Evolutionary conservation across 768 basidiomycete species (phyloP), one percentile per base, ranked within the genome.

Genomic region (Boletus subcaerulescens): DNA sequence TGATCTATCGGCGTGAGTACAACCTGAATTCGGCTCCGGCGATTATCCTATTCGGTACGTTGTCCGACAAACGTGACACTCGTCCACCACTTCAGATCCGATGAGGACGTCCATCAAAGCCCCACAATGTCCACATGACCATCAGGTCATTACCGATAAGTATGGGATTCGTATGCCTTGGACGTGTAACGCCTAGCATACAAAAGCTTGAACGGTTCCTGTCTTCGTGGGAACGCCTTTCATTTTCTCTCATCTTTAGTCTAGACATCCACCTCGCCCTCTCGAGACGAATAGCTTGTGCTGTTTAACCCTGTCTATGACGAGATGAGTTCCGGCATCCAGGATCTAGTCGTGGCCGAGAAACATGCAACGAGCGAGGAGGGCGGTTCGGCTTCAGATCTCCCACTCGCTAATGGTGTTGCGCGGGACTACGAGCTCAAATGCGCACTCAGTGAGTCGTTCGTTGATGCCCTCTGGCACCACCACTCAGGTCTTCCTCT

Each of bases 401-500:
- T 45, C 35, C 3, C 47, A 6, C 53, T 44, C 32, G 9, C 29
- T 20, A 58, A 73, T 15, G 72, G 71, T 13, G 68, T 73, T 12
- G 63, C 60, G 7, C 62, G 55, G 15, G 64, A 67, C 32, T 73
- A 73, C 24, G 70, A 73, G 46, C 63, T 72, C 46, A 73, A 73
- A 45, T 74, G 70, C 42, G 60, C 54, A 13, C 61, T 73, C 31
- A 57, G 73, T 73, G 41, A 57, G 68, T 54, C 5, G 6, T 20
- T 36, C 50, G 12, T 15, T 38, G 24, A 39, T 18, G 4, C 17
- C 14, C n/a, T 36, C 24, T n/a, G n/a, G n/a, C 12, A 11, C 45
- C 46, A 11, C 26, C 2, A 1, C 17, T 52, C 39, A 41, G 31
- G 5, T 38, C 31, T 29, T 42, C 11, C 33, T 47, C 29, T 17